A percentile compares a stretch with the other conserved stretches of the same genome.
Conservation (phyloP, 371 early-diverging fungal genomes). For the Mortierella sp. region DNA sequence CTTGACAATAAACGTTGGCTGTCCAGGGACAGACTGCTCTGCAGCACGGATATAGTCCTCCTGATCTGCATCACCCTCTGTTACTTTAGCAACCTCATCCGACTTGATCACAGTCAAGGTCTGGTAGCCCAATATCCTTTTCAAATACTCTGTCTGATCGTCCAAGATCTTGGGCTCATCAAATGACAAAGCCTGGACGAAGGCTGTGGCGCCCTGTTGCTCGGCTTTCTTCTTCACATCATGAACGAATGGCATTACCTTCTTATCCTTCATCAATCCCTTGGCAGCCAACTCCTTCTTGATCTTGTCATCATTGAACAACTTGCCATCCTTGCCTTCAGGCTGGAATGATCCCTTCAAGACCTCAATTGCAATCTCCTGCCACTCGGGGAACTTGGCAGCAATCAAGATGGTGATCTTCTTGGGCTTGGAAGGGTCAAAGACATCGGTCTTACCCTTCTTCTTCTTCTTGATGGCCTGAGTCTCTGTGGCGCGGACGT, state of each 20-base stretch:
- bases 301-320: conserved; percentile 81
- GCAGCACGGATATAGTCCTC: conserved; percentile 67
- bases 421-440: conserved; percentile 78
- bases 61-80: conserved; percentile 50
- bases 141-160: conserved; percentile 65
- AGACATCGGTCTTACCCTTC: conserved; percentile 74
- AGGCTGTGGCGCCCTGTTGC: conserved; percentile 76
- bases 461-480: conserved; percentile 83
- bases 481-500: conserved; percentile 89
- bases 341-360: conserved; percentile 78
- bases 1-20: conserved; percentile 63
- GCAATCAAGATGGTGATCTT: conserved; percentile 84
- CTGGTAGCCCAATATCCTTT: conserved; percentile 61
- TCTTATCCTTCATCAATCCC: conserved; percentile 92
- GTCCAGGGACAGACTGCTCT: conserved; percentile 77
- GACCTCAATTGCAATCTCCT: conserved; percentile 80
- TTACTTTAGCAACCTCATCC: conserved; percentile 52
- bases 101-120: conserved; percentile 59
- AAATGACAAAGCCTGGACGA: conserved; percentile 86
- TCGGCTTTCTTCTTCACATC: conserved; percentile 83
- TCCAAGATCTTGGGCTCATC: conserved; percentile 80
- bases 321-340: conserved; percentile 59
- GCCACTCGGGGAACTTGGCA: conserved; percentile 93
- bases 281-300: conserved; percentile 74
- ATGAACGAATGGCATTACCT: conserved; percentile 93